Base-by-base conservation (phyloP, 371 early-diverging fungal genomes). In the Rhizopus stolonifer region DNA sequence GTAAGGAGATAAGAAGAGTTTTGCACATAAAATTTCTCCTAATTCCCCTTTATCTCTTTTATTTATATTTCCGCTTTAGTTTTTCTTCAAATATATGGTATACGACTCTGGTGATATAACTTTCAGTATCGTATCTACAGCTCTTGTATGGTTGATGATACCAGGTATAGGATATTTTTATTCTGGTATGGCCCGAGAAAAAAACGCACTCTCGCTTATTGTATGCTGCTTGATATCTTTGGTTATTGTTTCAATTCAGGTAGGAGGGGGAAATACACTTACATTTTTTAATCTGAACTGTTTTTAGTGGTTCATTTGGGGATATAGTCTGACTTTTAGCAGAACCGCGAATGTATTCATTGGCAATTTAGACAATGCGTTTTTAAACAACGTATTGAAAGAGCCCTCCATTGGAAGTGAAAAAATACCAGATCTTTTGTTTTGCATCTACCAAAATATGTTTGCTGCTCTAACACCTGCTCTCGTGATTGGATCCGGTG, bases 131-230 rank as follows among this genome's bases (percentile, higher is more conserved):
- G 11, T 29, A 11, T 29, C 29, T 9, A 29, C 29, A 1, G 29
- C 29, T 29, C 29, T 29, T 29, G 29, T 29, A 6, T 29, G 29
- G 29, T 29, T 29, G 29, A 29, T 29, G 78, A 72, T 81, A 11
- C 89, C 89, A 3, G 89, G 86, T 6, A 72, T 87, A 5, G 89
- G 90, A 23, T 82, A 84, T 60, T 91, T 91, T 64, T 93, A 94
- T 73, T 84, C 90, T 52, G 94, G 94, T 19, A 80, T 93, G 78
- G 85, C 89, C 13, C 77, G 91, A 24, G 81, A 80, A 56, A 89
- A 89, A 66, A 84, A 88, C 59, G 90, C 91, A 8, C 72, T 92
- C 17, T 87, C 91, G 8, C 71, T 91, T 17, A 88, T 93, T 67
- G 86, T 93, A 64, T 69, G 91, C 17, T 84, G 85, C 19, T 77